Conservation (phyloP, 345 rosid species). For the Combretum micranthum region DNA sequence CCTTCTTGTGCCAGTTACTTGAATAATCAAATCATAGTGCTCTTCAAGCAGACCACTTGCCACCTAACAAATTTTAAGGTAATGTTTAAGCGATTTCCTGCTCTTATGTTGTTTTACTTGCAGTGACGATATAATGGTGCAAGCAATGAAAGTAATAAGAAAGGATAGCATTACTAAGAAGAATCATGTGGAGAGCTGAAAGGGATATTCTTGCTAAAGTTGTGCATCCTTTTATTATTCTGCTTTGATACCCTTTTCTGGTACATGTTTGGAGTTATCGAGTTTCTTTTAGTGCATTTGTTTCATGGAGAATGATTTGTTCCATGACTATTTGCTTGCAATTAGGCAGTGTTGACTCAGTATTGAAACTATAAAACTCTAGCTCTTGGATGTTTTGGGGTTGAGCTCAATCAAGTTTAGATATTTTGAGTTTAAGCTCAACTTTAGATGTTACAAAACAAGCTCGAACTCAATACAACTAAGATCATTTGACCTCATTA, state of each 20-base stretch:
- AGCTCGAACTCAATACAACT: too few relatives aligned
- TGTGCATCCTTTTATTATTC: conserved; percentile 61
- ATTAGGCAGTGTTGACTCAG: too few relatives aligned
- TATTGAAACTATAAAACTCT: too few relatives aligned
- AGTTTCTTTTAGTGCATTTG: background rate
- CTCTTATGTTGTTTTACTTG: conserved; percentile 4
- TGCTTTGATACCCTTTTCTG: conserved; percentile 71
- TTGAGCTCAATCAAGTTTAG: too few relatives aligned
- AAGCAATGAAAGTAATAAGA: conserved; percentile 73
- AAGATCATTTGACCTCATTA: too few relatives aligned
- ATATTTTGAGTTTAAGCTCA: too few relatives aligned
- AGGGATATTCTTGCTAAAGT: conserved; percentile 69
- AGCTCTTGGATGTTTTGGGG: too few relatives aligned
- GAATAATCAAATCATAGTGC: conserved; percentile 78
- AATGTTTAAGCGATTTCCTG: conserved; percentile 8
- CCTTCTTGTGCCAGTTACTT: conserved; percentile 82
- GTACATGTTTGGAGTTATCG: conserved; percentile 14
- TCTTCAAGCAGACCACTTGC: conserved; percentile 74
- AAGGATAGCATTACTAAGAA: conserved; percentile 55
- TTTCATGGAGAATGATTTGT: background rate
- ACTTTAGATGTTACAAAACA: too few relatives aligned
- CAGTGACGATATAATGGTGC: background rate
- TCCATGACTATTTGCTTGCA: too few relatives aligned
- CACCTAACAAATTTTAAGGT: conserved; percentile 87
- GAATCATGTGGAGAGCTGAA: conserved; percentile 72